phyloP scores from a whole-genome alignment of 2,329 filamentous ascomycete species.

The Scedosporium minutisporum region DNA sequence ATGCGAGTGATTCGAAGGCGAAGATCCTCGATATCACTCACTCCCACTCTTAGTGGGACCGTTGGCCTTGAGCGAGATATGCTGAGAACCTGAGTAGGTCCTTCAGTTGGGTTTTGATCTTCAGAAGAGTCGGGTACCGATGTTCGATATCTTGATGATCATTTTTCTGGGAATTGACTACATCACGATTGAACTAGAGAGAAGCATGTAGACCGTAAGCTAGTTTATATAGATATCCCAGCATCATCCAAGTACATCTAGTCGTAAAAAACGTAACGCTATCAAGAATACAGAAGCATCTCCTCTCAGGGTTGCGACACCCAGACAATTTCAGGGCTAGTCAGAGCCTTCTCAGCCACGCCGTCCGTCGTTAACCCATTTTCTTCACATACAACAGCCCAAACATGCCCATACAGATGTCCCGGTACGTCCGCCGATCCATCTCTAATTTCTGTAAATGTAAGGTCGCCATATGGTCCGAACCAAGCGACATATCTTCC shows the following conservation, averaged over 20 bases:
- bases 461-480: slow-evolving; percentile 23
- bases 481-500: slow-evolving; percentile 25
- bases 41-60: not conserved
- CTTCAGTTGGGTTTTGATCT: too few species aligned
- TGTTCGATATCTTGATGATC: too few species aligned
- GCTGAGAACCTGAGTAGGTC: too few species aligned
- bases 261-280: not conserved
- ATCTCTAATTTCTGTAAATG: slow-evolving; percentile 19
- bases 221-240: not conserved
- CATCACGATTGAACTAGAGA: too few species aligned
- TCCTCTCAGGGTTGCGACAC: slow-evolving; percentile 10
- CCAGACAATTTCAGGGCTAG: slow-evolving; percentile 27
- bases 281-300: not conserved
- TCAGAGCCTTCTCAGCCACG: slow-evolving; percentile 16
- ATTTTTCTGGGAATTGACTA: too few species aligned
- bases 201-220: not conserved
- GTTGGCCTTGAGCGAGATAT: not conserved
- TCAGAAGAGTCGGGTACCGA: too few species aligned
- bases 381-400: slow-evolving; percentile 21
- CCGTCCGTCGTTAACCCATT: slow-evolving; percentile 13
- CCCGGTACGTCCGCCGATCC: slow-evolving; percentile 18
- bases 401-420: slow-evolving; percentile 24
- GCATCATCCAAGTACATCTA: not conserved
- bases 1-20: not conserved
- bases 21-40: not conserved